Base-by-base conservation (phyloP, 805 yeast species). In the Jamesozyma spencerorum region DNA sequence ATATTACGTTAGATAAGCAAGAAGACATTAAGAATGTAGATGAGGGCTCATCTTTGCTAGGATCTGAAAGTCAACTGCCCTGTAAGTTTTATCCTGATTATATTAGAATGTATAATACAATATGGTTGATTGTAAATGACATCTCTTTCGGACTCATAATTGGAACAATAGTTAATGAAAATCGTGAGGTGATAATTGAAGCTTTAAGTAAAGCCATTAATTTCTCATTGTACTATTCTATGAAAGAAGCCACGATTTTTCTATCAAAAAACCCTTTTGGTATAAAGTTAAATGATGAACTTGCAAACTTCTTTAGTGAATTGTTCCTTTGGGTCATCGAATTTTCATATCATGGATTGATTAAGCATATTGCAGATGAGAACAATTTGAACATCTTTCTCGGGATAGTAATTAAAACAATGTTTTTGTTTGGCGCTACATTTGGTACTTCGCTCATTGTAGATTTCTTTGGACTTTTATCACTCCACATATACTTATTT, bases 211-310 rank as follows among this genome's bases (percentile, higher is more conserved):
- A 27, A 10, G 17, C 38, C 8, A 42, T 60, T 7, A 43, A 38
- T 11, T 43, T 43, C 29, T 49, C 42, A 27, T 46, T 58, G 4
- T 74, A 74, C 40, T 54, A 64, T 27, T 66, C 68, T n/a, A 60
- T 80, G 33, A 62, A 69, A 15, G 45, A 55, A 2, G 57, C 79
- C 30, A 76, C 88, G 3, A 48, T 65, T 0, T 83, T 94, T 88
- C 68, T 92, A 29, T 85, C 87, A 68, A 72, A 78, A 45, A 83
- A 88, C 53, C 98, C 98, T 0, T 95, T 90, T 13, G 98, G 98
- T 3, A 78, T 92, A 51, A 92, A 92, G 55, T 72, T 92, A 39
- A 92, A 92, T 58, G 80, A 77, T 44, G 96, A 87, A 53, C 68
- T 92, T 15, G 85, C 96, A 0, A 70, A 68, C 13, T 94, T 92